These are phyloP conservation scores for Limnanthes douglasii DNA, from an alignment of 345 rosid genomes.

Conservation along the genomic window DNA sequence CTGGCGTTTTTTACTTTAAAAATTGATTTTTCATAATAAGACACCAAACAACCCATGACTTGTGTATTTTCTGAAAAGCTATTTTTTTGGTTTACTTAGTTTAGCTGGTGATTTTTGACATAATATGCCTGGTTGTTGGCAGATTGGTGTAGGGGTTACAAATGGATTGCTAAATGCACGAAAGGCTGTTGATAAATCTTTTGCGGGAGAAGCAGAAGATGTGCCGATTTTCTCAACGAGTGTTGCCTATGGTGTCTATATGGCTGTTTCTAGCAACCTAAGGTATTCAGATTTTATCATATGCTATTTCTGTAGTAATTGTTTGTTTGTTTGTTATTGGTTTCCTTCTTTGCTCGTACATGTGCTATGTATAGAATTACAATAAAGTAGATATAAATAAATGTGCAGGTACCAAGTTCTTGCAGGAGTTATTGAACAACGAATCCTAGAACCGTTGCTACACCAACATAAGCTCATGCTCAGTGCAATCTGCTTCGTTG, in stretches of 20 bases:
- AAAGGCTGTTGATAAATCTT: slow-evolving; percentile 42
- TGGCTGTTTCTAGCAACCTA: slow-evolving; percentile 75
- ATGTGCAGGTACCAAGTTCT: slow-evolving; percentile 54
- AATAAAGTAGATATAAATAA: too few species aligned
- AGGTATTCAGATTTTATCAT: too few species aligned
- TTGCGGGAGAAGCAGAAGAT: slow-evolving; percentile 43
- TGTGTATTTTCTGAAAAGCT: too few species aligned
- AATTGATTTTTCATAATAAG: too few species aligned
- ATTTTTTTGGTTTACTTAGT: too few species aligned
- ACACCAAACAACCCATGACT: too few species aligned
- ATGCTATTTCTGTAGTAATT: too few species aligned
- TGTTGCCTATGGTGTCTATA: slow-evolving; percentile 50
- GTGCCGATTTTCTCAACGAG: slow-evolving; percentile 55
- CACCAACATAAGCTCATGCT: slow-evolving; percentile 44
- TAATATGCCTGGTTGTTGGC: slow-evolving; percentile 1
- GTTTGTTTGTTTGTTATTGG: too few species aligned
- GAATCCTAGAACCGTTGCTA: slow-evolving; percentile 51
- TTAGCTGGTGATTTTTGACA: too few species aligned
- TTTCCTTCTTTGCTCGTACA: neutral
- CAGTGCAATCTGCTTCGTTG: slow-evolving; percentile 45
- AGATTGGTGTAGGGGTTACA: slow-evolving; percentile 49
- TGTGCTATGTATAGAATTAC: neutral
- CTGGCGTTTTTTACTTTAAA: too few species aligned
- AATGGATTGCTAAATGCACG: slow-evolving; percentile 40
- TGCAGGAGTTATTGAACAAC: slow-evolving; percentile 61